phyloP scores from a whole-genome alignment of 2,329 filamentous ascomycete genomes.

The Cyphellophora attinorum region DNA sequence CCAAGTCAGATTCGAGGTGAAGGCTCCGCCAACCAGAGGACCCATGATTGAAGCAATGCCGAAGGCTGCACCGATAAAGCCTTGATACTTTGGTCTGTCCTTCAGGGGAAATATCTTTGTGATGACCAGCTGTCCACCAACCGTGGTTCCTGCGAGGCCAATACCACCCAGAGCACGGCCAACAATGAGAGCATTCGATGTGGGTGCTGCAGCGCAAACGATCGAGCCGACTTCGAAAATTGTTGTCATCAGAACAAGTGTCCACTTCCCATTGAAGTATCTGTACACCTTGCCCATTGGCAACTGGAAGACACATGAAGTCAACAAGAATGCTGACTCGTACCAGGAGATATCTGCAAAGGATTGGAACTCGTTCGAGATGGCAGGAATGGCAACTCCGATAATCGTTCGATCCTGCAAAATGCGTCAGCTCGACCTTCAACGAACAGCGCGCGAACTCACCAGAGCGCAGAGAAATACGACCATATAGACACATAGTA shows the following conservation, averaged over 20 bases:
- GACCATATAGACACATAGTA: too few species aligned
- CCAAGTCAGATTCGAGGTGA: slow-evolving; percentile 26
- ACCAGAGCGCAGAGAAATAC: too few species aligned
- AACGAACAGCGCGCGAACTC: too few species aligned
- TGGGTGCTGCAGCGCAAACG: slow-evolving; percentile 29
- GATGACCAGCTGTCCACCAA: slow-evolving; percentile 25
- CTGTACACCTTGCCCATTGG: slow-evolving; percentile 35
- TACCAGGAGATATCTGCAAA: slow-evolving; percentile 41
- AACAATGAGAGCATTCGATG: slow-evolving; percentile 28
- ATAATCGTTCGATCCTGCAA: slow-evolving; percentile 27
- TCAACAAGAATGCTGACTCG: slow-evolving; percentile 34
- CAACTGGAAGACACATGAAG: slow-evolving; percentile 31
- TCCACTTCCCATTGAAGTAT: slow-evolving; percentile 34
- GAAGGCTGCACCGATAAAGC: slow-evolving; percentile 17
- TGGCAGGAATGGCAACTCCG: slow-evolving; percentile 37
- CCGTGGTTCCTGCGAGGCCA: slow-evolving; percentile 28
- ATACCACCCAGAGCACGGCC: slow-evolving; percentile 33
- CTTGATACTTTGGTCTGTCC: slow-evolving; percentile 17
- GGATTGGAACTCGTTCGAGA: slow-evolving; percentile 38
- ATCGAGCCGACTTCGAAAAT: slow-evolving; percentile 34
- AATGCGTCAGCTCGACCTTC: too few species aligned
- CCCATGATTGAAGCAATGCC: slow-evolving; percentile 27
- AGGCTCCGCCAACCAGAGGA: slow-evolving; percentile 32
- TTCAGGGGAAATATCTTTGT: slow-evolving; percentile 18
- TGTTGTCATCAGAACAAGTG: slow-evolving; percentile 27